phyloP scores from a whole-genome alignment of 192 early-diverging fungal genomes.

The Coemansia umbellata region DNA sequence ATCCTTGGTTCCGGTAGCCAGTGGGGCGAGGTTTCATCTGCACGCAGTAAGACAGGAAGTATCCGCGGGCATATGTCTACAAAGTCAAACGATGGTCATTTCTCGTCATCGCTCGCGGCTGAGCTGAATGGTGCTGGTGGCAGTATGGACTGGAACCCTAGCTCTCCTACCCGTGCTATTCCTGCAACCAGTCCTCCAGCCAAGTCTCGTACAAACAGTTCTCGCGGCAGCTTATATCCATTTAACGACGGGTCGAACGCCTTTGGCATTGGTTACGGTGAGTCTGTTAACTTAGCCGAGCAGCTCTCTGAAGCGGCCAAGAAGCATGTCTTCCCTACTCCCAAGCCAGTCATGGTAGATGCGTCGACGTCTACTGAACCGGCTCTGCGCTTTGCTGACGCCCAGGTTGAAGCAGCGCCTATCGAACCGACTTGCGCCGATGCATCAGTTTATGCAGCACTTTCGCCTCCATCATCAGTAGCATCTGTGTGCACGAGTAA shows the following conservation, averaged over 20 bases:
- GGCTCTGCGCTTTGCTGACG: constrained; percentile 1
- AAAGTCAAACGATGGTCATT: not conserved
- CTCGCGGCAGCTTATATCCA: constrained; percentile 24
- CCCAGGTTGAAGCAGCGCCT: not conserved
- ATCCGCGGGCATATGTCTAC: constrained; percentile 4
- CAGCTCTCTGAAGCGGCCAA: constrained; percentile 29
- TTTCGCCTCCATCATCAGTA: constrained; percentile 10
- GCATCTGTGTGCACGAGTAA: constrained; percentile 10
- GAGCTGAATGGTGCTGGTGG: constrained; percentile 22
- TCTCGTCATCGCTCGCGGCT: constrained; percentile 16
- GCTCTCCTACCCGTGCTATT: constrained; percentile 13
- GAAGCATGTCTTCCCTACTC: not conserved
- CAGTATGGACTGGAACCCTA: not conserved
- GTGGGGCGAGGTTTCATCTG: constrained; percentile 34
- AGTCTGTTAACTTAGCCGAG: constrained; percentile 35
- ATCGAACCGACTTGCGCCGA: not conserved
- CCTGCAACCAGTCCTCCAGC: not conserved
- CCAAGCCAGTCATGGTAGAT: constrained; percentile 19
- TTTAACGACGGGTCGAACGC: constrained; percentile 23
- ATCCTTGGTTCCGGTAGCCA: constrained; percentile 33
- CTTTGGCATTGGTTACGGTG: constrained; percentile 40
- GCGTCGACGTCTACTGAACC: constrained; percentile 24
- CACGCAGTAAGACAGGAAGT: constrained; percentile 17
- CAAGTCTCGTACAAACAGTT: constrained; percentile 15
- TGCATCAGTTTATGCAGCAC: constrained; percentile 4